Evolutionary conservation across 2,329 filamentous ascomycete species (phyloP), one percentile per base, ranked within the genome.

Genomic region (Alternaria dauci): DNA sequence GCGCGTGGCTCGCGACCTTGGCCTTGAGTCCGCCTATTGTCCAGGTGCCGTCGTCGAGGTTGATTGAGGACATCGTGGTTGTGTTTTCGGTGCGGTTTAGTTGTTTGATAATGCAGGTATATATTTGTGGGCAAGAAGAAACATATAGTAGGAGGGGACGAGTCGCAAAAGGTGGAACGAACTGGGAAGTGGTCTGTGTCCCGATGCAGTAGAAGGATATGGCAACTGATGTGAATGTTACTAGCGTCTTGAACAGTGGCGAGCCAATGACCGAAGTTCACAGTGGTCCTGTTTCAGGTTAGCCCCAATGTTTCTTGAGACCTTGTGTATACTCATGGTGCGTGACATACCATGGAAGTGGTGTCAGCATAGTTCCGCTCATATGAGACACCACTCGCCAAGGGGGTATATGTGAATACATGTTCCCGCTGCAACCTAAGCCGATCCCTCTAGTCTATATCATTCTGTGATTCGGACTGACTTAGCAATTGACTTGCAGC

Each of bases 341-440:
- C 46, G 12, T 25, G 20, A 25, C 46, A n/a, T 12, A 26, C 12
- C 46, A 14, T 12, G 8, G 2, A 36, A 50, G 46, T 14, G 6
- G 3, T 38, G 9, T 38, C 9, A 16, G 25, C 8, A 23, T 6
- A 12, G 30, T n/a, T 2, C 46, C 25, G 30, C 32, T n/a, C 5
- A 7, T 20, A 16, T 26, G 34, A 36, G 23, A 30, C 20, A 25
- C 25, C 16, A 38, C 20, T 8, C 23, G 16, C 32, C 20, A 38
- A 26, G 32, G 20, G 12, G 14, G 4, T 1, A n/a, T 11, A 5
- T n/a, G 14, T 50, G 23, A 14, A 36, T 18, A 20, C 9, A 16
- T 34, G 0, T 1, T 2, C 2, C 18, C 8, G 18, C 18, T 18
- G 11, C 18, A 1, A 1, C 18, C 12, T 5, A 3, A 26, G 20